phyloP scores from a whole-genome alignment of 176 grass and related monocot species.

The Dendrocalamus sinicus region DNA sequence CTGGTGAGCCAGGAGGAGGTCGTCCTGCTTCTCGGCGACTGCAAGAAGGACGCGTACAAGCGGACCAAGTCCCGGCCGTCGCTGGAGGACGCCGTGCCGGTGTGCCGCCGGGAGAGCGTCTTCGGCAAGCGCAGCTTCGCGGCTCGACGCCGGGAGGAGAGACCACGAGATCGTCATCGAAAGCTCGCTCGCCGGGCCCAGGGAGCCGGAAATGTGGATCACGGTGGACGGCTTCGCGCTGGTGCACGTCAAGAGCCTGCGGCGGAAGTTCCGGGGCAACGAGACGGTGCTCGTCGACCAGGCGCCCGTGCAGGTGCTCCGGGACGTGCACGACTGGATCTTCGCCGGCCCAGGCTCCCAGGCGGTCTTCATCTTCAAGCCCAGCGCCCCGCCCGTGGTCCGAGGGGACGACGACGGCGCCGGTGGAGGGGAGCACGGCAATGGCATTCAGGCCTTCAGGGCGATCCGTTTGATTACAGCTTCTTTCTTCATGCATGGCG shows the following conservation, averaged over 20 bases:
- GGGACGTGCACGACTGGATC: constrained; percentile 95
- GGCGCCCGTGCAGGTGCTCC: constrained; percentile 77
- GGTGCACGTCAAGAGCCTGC: constrained; percentile 73
- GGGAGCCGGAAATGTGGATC: constrained; percentile 80
- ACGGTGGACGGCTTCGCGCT: constrained; percentile 69
- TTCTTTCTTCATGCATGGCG: constrained; percentile 93
- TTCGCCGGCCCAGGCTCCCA: constrained; percentile 59
- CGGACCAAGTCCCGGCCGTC: constrained; percentile 72
- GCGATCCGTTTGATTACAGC: constrained; percentile 63
- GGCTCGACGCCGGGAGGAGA: constrained; percentile 49
- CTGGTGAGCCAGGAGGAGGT: constrained; percentile 75
- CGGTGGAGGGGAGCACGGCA: constrained; percentile 1
- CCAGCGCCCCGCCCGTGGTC: constrained; percentile 34
- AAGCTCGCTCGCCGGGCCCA: constrained; percentile 55
- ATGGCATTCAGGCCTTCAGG: constrained; percentile 25
- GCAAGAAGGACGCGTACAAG: constrained; percentile 91
- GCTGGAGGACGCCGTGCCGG: constrained; percentile 66
- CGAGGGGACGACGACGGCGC: background rate
- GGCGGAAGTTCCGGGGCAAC: constrained; percentile 88
- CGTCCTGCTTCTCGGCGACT: constrained; percentile 69
- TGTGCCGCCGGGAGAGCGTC: constrained; percentile 72
- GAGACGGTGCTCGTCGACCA: constrained; percentile 71
- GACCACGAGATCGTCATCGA: constrained; percentile 84
- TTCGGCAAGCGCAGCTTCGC: constrained; percentile 65
- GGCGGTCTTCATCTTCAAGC: constrained; percentile 77